Percentiles rank a stretch among this genome's conserved stretches.
Evolutionary conservation across 1,284 basidiomycete genomes (phyloP).

Genomic region (Malassezia dermatis): DNA sequence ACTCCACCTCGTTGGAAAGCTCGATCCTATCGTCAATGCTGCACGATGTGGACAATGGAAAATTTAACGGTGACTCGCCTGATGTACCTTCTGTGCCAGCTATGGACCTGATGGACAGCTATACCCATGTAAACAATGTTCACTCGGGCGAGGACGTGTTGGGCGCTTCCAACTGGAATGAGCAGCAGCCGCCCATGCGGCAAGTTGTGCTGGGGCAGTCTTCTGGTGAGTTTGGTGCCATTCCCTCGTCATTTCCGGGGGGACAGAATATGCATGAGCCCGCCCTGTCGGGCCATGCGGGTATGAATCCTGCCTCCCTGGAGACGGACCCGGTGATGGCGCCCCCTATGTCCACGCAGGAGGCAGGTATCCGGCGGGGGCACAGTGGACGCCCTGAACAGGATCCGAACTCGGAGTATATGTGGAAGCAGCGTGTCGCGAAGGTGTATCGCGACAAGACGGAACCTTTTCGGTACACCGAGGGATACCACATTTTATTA

Average conservation of each 20-base stretch:
- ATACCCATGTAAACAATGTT: constrained; percentile 11
- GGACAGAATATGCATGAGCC: neutral
- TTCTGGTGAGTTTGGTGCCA: neutral
- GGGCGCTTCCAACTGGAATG: neutral
- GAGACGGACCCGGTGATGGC: neutral
- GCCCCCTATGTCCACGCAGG: neutral
- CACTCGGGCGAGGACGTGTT: neutral
- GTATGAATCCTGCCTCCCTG: neutral
- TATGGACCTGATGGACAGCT: constrained; percentile 28
- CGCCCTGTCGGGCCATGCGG: neutral
- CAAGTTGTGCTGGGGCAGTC: neutral
- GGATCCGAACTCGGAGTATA: neutral
- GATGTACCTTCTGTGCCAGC: constrained; percentile 27
- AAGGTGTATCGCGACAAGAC: constrained; percentile 37
- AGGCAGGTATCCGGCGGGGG: neutral
- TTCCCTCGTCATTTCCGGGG: neutral
- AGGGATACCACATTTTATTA: constrained; percentile 46
- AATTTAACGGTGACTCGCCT: constrained; percentile 28
- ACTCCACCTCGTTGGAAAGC: constrained; percentile 73
- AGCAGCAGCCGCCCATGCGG: neutral
- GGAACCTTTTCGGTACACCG: constrained; percentile 42
- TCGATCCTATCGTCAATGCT: constrained; percentile 82
- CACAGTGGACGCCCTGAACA: neutral
- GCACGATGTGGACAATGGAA: constrained; percentile 35
- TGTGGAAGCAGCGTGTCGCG: constrained; percentile 40